Evolutionary conservation across 805 yeast species (phyloP), one percentile per base, ranked within the genome.

Genomic region (Aciculoconidium aculeatum): DNA sequence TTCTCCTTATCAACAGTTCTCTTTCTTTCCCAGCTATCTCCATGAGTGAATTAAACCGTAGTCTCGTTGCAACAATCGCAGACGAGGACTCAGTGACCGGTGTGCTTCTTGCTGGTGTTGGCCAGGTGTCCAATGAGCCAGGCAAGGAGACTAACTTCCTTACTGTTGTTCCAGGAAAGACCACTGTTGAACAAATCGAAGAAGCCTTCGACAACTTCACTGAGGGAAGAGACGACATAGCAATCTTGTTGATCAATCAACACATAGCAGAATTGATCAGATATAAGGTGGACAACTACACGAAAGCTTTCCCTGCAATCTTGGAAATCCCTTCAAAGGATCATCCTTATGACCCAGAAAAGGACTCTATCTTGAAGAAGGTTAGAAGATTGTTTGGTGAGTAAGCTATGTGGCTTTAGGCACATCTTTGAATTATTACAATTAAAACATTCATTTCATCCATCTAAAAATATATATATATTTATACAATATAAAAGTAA

Each of bases 41-140:
- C 27, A 31, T 31, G 34, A 26, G 30, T 20, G 34, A 31, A 26
- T 26, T 72, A 37, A 83, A 87, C 52, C 79, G 98, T 49, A 72
- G 81, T 21, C 69, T 88, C 43, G 67, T 92, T 35, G 97, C 96
- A 8, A 94, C 88, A 21, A 86, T 92, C 49, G 98, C 96, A 11
- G 98, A 92, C 51, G 98, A 92, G 62, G 97, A 92, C 52, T 82
- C 97, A 13, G 88, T 92, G 36, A 92, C 98, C 2, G 98, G 98
- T 3, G 74, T 92, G 69, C 67, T 92, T 19, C 70, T 92, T 35
- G 98, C 98, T 1, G 98, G 98, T 16, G 77, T 85, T 35, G 98
- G 98, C 15, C 94, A 90, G 50, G 78, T 87, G 12, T 69, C 73
- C 16, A 61, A 60, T 37, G 79, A 72, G 37, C 59, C 67, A 15